Percentiles rank a stretch among this genome's conserved stretches.
phyloP scores from a whole-genome alignment of 176 grass and related monocot species.

The bread wheat (Triticum aestivum) region IWGSC_CS_RefSeq_v2.1 NC_057807.1:125616828-125617327 shows the following conservation, averaged over 20 bases:
- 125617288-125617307: conserved; percentile 96
- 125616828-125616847: not conserved
- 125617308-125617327: conserved; percentile 99
- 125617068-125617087: not conserved
- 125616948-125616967: conserved; percentile 1
- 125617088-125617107: not conserved
- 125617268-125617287: conserved; percentile 97
- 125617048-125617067: not conserved
- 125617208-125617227: conserved; percentile 77
- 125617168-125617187: conserved; percentile 83
- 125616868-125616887: not conserved
- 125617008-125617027: not conserved
- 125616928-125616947: not conserved
- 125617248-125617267: conserved; percentile 99
- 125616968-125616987: not conserved
- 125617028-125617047: not conserved
- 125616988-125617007: not conserved
- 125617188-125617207: conserved; percentile 83
- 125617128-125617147: not conserved
- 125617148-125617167: conserved; percentile 26
- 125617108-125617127: not conserved
- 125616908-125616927: not conserved
- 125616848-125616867: not conserved
- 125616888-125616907: not conserved
- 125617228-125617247: conserved; percentile 96